Conservation (phyloP, 1,284 basidiomycete species). For the Volvariella volvacea region DNA sequence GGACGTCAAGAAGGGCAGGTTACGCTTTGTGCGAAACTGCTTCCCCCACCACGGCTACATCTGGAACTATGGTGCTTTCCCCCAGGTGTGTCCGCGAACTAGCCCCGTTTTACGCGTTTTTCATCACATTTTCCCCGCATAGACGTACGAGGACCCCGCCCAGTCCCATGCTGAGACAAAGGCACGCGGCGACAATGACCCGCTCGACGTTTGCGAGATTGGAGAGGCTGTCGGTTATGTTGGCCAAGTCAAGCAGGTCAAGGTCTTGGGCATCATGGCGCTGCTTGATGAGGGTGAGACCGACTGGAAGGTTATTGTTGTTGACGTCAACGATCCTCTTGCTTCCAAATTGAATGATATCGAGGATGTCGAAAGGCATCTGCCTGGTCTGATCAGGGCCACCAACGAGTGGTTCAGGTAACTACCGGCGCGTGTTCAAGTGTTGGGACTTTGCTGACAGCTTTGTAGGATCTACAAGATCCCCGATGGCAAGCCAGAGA, state of each 20-base stretch:
- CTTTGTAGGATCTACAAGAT: slow-evolving; percentile 90
- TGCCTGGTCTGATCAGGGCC: slow-evolving; percentile 92
- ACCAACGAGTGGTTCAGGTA: slow-evolving; percentile 89
- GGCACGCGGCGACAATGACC: slow-evolving; percentile 99
- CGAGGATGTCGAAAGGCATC: slow-evolving; percentile 98
- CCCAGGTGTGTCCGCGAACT: slow-evolving; percentile 54
- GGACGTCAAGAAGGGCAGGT: slow-evolving; percentile 93
- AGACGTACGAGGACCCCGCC: slow-evolving; percentile 99
- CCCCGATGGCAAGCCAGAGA: slow-evolving; percentile 98
- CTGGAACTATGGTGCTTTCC: slow-evolving; percentile 98
- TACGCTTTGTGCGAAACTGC: slow-evolving; percentile 98
- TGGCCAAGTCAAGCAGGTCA: slow-evolving; percentile 99
- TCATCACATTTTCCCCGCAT: slow-evolving; percentile 10
- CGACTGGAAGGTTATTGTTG: slow-evolving; percentile 98
- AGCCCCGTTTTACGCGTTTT: slow-evolving; percentile 7
- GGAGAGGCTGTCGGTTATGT: slow-evolving; percentile 97
- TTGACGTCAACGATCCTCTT: slow-evolving; percentile 95
- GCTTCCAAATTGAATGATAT: slow-evolving; percentile 98
- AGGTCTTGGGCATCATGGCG: slow-evolving; percentile 99
- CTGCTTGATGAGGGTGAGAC: slow-evolving; percentile 97
- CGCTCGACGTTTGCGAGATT: slow-evolving; percentile 99
- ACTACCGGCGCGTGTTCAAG: neutral
- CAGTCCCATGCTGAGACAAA: slow-evolving; percentile 93
- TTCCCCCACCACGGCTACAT: slow-evolving; percentile 99
- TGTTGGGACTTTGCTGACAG: neutral